Evolutionary conservation across 805 yeast species (phyloP).

Genomic region (Yamadazyma kitorensis): DNA sequence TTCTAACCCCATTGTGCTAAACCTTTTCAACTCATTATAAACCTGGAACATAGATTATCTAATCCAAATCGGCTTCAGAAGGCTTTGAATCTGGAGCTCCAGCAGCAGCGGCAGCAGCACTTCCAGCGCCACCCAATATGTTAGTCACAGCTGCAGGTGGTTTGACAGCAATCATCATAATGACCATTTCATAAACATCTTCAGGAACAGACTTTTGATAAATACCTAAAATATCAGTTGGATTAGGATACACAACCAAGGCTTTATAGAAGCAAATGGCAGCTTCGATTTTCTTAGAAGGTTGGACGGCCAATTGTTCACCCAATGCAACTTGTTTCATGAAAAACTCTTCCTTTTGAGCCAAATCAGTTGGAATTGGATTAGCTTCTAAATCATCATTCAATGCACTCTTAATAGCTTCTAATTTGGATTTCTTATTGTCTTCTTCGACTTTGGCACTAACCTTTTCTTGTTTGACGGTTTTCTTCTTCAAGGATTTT

Average conservation of each 20-base stretch:
- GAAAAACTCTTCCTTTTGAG: conserved; percentile 74
- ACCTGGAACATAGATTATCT: too few relatives aligned
- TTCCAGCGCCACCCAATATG: conserved; percentile 43
- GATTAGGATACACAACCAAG: conserved; percentile 88
- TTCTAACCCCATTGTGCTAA: conserved; percentile 20
- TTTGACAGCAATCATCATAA: conserved; percentile 83
- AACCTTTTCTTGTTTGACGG: conserved; percentile 57
- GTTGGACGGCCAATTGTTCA: conserved; percentile 69
- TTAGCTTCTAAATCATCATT: conserved; percentile 60
- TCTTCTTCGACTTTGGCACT: conserved; percentile 55
- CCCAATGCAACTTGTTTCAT: conserved; percentile 81
- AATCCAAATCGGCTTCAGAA: conserved; percentile 33
- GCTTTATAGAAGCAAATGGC: conserved; percentile 94
- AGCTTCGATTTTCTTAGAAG: conserved; percentile 72
- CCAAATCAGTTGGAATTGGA: conserved; percentile 71
- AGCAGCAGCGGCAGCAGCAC: conserved; percentile 1
- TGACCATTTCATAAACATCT: conserved; percentile 76
- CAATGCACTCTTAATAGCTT: conserved; percentile 59
- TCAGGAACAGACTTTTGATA: conserved; percentile 88
- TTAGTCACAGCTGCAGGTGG: conserved; percentile 81
- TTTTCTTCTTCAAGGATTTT: conserved; percentile 61
- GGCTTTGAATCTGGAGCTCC: conserved; percentile 1
- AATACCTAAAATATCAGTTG: conserved; percentile 84
- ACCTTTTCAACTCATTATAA: conserved; percentile 40
- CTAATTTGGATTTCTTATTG: conserved; percentile 58